A percentile compares a stretch with the other conserved stretches of the same genome.
Evolutionary conservation across 192 early-diverging fungal genomes (phyloP).

Genomic region (Dissophora ornata): DNA sequence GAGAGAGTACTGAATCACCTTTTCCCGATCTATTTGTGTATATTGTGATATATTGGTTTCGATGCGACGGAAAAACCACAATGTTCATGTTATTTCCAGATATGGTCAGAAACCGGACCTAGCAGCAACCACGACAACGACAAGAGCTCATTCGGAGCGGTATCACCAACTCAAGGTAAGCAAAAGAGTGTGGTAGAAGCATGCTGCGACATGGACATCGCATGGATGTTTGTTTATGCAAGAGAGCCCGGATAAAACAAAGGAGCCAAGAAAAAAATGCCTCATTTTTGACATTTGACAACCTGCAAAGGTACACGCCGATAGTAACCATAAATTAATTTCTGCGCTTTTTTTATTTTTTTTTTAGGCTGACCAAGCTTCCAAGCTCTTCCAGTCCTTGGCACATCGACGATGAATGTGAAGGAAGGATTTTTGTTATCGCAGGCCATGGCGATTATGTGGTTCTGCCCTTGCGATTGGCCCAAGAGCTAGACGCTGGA

Average conservation of each 20-base stretch:
- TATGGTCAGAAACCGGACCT: conserved; percentile 34
- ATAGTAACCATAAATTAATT: neutral
- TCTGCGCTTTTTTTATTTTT: neutral
- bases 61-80: neutral
- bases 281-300: conserved; percentile 43
- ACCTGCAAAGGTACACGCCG: conserved; percentile 12
- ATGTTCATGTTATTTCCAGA: conserved; percentile 10
- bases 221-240: too few species aligned
- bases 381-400: conserved; percentile 50
- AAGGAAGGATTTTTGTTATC: too few species aligned
- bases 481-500: too few species aligned
- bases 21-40: neutral
- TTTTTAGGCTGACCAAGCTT: conserved; percentile 44
- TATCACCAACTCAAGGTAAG: conserved; percentile 48
- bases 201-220: too few species aligned
- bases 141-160: conserved; percentile 42
- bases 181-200: too few species aligned
- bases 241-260: too few species aligned
- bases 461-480: too few species aligned
- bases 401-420: conserved; percentile 48
- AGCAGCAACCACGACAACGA: conserved; percentile 8
- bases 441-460: too few species aligned
- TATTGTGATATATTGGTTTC: neutral
- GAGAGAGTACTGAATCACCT: too few species aligned
- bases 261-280: conserved; percentile 13